Evolutionary conservation across 129 eudicot species (phyloP).

Genomic region (Lonicera japonica): DNA sequence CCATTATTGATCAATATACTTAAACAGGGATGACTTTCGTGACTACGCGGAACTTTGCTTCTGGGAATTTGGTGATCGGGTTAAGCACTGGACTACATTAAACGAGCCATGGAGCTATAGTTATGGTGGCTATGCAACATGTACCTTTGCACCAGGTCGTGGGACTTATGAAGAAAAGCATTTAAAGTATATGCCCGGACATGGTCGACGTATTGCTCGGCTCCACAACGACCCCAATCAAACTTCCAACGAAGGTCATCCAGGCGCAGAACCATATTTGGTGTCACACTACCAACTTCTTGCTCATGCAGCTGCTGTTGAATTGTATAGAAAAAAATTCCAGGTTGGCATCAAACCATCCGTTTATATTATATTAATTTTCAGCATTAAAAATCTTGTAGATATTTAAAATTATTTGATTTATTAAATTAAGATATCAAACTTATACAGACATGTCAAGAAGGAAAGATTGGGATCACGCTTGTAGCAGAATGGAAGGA

Average conservation of each 20-base stretch:
- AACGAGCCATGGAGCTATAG: slow-evolving; percentile 24
- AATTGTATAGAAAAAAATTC: no score
- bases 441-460: slow-evolving; percentile 17
- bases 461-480: slow-evolving; percentile 27
- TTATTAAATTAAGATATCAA: neutral
- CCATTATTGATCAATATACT: no score
- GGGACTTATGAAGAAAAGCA: slow-evolving; percentile 14
- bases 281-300: slow-evolving; percentile 22
- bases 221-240: neutral
- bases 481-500: slow-evolving; percentile 2
- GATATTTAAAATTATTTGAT: no score
- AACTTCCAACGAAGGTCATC: slow-evolving; percentile 15
- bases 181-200: no score
- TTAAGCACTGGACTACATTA: slow-evolving; percentile 30
- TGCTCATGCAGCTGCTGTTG: no score
- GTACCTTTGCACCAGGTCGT: slow-evolving; percentile 25
- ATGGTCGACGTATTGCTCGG: neutral
- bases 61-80: no score
- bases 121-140: slow-evolving; percentile 10
- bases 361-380: slow-evolving; percentile 29
- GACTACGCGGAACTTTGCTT: no score
- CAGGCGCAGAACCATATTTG: slow-evolving; percentile 25
- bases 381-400: no score
- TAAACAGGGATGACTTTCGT: no score
- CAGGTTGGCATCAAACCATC: no score